Evolutionary conservation across 2,329 filamentous ascomycete species (phyloP), one percentile per base, ranked within the genome.

Genomic region (Monilinia laxa): DNA sequence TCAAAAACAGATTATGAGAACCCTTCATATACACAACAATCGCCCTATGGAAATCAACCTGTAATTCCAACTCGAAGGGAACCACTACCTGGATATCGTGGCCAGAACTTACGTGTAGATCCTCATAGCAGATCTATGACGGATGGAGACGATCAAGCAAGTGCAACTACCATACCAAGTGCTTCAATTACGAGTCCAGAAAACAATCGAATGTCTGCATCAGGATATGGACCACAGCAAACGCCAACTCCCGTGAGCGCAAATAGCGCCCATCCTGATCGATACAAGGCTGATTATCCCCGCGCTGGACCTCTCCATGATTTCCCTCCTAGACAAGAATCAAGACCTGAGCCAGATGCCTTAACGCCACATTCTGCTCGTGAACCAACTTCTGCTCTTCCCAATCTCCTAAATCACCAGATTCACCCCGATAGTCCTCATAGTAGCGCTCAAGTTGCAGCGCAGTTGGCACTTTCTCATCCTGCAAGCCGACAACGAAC

Each of bases 1-100:
- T 93, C 92, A 25, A 96, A 96, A 78, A 91, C 93, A 71, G 83
- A 81, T 16, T 83, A 80, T 70, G 81, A 78, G 31, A 73, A 71
- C 49, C 53, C 65, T 25, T 84, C 85, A 0, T 89, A 88, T 72
- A 79, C 86, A 3, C 85, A 84, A 40, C 83, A 85, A 23, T 84
- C 85, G 62, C 85, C 86, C 10, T 89, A 88, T 71, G 69, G 72
- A 18, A 57, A 73, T 67, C 73, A 71, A 38, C 71, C 71, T 51
- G 69, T 72, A 58, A 68, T 73, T 20, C 71, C 68, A 11, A 69
- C 73, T 28, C 69, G 87, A 75, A 83, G 86, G 63, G 85, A 88
- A 73, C 80, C 84, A 53, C 74, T 87, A 64, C 83, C 85, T 62
- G 81, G 82, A 62, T 88, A 87, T 76, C 85, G 87, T 66, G 85